Percentiles rank a stretch among this genome's conserved stretches.
These are phyloP conservation scores for Cystoisospora suis DNA, from an alignment of 169 alveolate genomes.

Conservation along the genomic window DNA sequence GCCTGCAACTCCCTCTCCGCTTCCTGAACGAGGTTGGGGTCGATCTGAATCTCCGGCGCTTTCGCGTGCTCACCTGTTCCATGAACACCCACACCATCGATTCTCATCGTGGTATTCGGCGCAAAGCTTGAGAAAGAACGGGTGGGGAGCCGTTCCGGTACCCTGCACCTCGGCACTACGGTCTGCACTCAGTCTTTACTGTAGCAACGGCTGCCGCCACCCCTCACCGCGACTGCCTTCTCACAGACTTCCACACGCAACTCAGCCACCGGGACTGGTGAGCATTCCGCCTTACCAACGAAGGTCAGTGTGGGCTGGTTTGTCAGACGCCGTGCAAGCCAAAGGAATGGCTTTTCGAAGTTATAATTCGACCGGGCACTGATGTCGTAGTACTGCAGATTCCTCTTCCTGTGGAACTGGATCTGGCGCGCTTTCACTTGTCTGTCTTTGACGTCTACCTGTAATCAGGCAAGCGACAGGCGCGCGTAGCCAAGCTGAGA, in stretches of 20 bases:
- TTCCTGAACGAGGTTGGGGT: slow-evolving; percentile 85
- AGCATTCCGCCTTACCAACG: background rate
- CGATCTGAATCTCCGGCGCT: slow-evolving; percentile 91
- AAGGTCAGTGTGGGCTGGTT: slow-evolving; percentile 60
- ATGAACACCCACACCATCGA: no score
- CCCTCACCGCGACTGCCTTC: no score
- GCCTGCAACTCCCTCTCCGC: slow-evolving; percentile 89
- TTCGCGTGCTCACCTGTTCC: slow-evolving; percentile 90
- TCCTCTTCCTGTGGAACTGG: slow-evolving; percentile 97
- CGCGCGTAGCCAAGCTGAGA: no score
- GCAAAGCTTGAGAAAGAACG: no score
- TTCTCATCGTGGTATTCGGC: no score
- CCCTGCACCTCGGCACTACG: no score
- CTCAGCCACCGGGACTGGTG: no score
- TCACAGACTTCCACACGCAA: no score
- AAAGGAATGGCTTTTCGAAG: slow-evolving; percentile 98
- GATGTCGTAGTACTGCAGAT: slow-evolving; percentile 97
- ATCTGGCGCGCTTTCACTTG: slow-evolving; percentile 99
- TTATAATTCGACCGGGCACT: slow-evolving; percentile 98
- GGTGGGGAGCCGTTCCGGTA: no score
- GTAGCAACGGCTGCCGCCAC: no score
- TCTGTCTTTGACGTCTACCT: slow-evolving; percentile 94
- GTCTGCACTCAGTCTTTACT: no score
- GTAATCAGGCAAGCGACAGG: no score
- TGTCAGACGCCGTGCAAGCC: slow-evolving; percentile 95